Evolutionary conservation across 441 rosid genomes (phyloP), one percentile per base, ranked within the genome.

Genomic region (Rhodomyrtus psidioides): DNA sequence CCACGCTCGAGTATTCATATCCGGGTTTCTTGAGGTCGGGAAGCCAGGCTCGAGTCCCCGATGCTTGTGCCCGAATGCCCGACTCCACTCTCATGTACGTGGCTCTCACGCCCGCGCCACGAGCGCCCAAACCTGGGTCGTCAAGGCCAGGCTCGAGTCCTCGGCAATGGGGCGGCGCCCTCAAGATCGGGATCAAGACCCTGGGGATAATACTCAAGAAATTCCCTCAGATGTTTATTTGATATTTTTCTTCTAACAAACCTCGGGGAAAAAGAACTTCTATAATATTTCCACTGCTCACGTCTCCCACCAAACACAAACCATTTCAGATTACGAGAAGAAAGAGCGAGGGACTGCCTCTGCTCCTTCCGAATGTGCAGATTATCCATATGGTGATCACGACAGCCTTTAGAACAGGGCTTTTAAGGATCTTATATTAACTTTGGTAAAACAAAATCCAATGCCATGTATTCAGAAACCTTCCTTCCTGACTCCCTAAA

Each of bases 71-170:
- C 44, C 2, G 6, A 0, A 8, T 2, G 2, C 6, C 42, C 24
- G 6, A 4, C 24, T 9, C 39, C 74, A 2, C 1, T 1, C 75
- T 62, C 0, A 2, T 15, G 39, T 28, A 27, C 23, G 12, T 3
- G 5, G 70, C 34, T 28, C 6, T 28, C 17, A 28, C 15, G 70
- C 39, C 23, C 3, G 1, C 21, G 70, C 7, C 0, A 12, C 42
- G 2, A 0, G 2, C 0, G 0, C 39, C 70, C 70, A 27, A 27
- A 28, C 12, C 0, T 0, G 19, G 9, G 70, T 1, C 1, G 7
- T 8, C 57, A 2, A 7, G 12, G 57, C 57, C 5, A 55, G 23
- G 34, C 70, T 14, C 5, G 1, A 27, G 34, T 27, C 21, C 57
- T 9, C 0, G 0, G 19, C 39, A 27, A 27, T 21, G 2, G 1